Evolutionary conservation across 768 basidiomycete genomes (phyloP), one percentile per base, ranked within the genome.

Genomic region (Lactarius evosmus): DNA sequence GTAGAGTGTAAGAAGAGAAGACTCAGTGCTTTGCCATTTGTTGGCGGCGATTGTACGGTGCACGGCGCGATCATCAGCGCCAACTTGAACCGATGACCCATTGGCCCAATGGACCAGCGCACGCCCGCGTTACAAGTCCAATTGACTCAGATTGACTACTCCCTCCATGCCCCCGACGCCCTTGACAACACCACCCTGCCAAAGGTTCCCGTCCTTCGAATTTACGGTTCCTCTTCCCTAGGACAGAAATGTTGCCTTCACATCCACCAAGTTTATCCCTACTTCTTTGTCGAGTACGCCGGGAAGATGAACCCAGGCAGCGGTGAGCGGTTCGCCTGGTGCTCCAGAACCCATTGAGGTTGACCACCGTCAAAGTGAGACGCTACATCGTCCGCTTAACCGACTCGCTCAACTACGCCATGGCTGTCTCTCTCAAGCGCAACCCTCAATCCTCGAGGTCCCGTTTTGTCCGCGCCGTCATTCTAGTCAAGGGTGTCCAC

Each of bases 251-350:
- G 93, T 22, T 95, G 94, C 71, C 82, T 95, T 16, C 89, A 97
- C 78, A 78, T 98, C 44, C 95, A 97, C 73, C 93, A 95, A 78
- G 89, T 90, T 33, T 96, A 89, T 75, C 95, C 96, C 0, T 99
- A 99, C 75, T 87, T 95, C 74, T 96, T 84, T 73, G 82, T 96
- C 52, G 89, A 93, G 69, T 99, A 96, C 76, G 69, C 74, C 25
- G 89, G 85, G 1, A 81, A 81, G 33, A 74, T 95, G 71, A 81
- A 82, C 51, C 85, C 86, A 0, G 79, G 78, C 30, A 73, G 82
- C 67, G 90, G 93, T 91, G 69, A 70, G 80, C 72, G 66, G n/a
- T 33, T 8, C 32, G 53, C 52, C 6, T n/a, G 50, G 22, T 9
- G 72, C 63, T 29, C 54, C 22, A 58, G 27, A 7, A 17, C n/a